These are phyloP conservation scores for Podospora didyma DNA, from an alignment of 495 filamentous ascomycete genomes.

Conservation along the genomic window DNA sequence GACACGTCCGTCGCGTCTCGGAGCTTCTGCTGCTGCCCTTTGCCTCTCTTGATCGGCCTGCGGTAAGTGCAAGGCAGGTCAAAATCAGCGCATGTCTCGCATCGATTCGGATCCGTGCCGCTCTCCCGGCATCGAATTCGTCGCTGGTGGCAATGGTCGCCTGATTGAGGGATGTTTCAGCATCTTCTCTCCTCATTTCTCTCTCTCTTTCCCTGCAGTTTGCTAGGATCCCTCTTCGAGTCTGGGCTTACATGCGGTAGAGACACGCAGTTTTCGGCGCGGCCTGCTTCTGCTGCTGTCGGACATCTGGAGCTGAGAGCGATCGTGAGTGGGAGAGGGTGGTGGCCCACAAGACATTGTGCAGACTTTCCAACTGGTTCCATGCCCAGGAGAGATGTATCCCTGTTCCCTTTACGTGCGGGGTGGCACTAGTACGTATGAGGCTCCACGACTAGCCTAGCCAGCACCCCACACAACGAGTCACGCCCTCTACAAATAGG, in stretches of 20 bases:
- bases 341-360: background rate
- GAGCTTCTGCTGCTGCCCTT: conserved; percentile 6
- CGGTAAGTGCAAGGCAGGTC: conserved; percentile 16
- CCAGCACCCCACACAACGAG: too few relatives aligned
- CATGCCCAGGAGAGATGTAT: background rate
- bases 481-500: too few relatives aligned
- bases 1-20: background rate
- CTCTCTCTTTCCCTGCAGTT: background rate
- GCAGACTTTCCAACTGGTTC: background rate
- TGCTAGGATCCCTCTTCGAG: background rate
- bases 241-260: conserved; percentile 14
- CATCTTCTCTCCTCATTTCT: background rate
- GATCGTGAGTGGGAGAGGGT: conserved; percentile 1
- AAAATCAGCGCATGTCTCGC: conserved; percentile 26
- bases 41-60: conserved; percentile 10
- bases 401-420: too few relatives aligned
- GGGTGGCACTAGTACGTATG: too few relatives aligned
- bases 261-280: conserved; percentile 11
- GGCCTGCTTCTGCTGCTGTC: conserved; percentile 2
- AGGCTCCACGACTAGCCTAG: too few relatives aligned
- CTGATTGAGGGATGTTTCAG: conserved; percentile 8
- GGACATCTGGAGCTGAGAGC: conserved; percentile 2
- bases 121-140: conserved; percentile 30
- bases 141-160: conserved; percentile 31
- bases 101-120: conserved; percentile 17